These are phyloP conservation scores for Thraustotheca clavata DNA, from an alignment of 352 stramenopile species.

Conservation along the genomic window DNA sequence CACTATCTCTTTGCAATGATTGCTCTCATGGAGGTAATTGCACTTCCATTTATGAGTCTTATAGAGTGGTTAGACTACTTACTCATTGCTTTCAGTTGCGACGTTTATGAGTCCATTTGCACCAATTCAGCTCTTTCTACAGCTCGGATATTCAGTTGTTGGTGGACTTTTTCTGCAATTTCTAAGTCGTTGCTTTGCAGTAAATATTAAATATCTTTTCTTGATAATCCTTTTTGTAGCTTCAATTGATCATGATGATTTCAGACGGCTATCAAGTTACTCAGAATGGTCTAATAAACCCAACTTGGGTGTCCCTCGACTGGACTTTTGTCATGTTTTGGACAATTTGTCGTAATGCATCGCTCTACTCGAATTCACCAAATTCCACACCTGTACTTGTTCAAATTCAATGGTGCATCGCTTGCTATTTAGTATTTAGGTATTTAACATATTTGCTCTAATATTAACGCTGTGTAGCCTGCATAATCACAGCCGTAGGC, in stretches of 20 bases:
- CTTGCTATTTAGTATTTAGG: too few species aligned
- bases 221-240: not conserved
- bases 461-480: too few species aligned
- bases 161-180: not conserved
- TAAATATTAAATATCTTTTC: not conserved
- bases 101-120: not conserved
- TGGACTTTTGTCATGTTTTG: conserved; percentile 3
- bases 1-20: not conserved
- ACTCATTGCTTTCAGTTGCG: not conserved
- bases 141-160: not conserved
- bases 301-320: conserved; percentile 1
- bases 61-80: not conserved
- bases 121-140: not conserved
- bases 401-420: not conserved
- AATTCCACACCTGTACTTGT: not conserved
- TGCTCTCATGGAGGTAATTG: not conserved
- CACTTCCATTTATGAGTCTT: not conserved
- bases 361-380: not conserved
- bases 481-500: not conserved
- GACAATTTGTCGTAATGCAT: conserved; percentile 1
- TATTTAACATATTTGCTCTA: too few species aligned
- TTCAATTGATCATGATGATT: not conserved
- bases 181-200: not conserved
- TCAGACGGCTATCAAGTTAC: not conserved
- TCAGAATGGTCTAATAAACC: not conserved